phyloP scores from a whole-genome alignment of 1,139 yeast species.

The Candida pseudocylindracea region DNA sequence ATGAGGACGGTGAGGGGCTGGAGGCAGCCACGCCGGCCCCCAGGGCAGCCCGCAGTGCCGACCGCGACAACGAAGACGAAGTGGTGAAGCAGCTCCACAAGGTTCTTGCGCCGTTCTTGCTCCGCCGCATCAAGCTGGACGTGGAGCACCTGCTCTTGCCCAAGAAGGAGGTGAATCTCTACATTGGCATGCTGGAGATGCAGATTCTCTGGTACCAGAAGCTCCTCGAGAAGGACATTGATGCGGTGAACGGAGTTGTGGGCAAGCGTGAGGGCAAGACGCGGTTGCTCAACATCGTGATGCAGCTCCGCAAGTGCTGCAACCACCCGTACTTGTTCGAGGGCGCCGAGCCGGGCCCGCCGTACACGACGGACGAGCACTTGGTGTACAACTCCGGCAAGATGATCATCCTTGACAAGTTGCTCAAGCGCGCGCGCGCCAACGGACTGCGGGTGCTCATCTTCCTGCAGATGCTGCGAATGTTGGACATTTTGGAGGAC shows the following conservation, averaged over 20 bases:
- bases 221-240: constrained; percentile 56
- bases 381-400: constrained; percentile 51
- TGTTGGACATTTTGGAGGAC: constrained; percentile 62
- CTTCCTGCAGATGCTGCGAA: constrained; percentile 66
- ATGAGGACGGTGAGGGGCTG: constrained; percentile 7
- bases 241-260: constrained; percentile 64
- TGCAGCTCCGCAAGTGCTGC: constrained; percentile 71
- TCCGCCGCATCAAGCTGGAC: constrained; percentile 58
- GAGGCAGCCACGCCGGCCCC: constrained; percentile 3
- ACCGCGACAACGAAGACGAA: constrained; percentile 12
- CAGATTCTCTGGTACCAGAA: constrained; percentile 60
- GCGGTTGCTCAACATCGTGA: constrained; percentile 50
- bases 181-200: constrained; percentile 57
- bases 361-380: constrained; percentile 68
- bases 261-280: constrained; percentile 61
- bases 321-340: constrained; percentile 69
- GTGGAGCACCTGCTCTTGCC: constrained; percentile 63
- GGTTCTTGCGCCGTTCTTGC: constrained; percentile 55
- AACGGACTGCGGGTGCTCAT: constrained; percentile 62
- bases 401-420: constrained; percentile 46
- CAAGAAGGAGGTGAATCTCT: constrained; percentile 49
- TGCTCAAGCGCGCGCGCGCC: constrained; percentile 33
- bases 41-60: constrained; percentile 3
- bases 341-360: constrained; percentile 82
- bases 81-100: constrained; percentile 78